Conservation (phyloP, 1,284 basidiomycete genomes). For the Lignosus rhinocerotis region DNA sequence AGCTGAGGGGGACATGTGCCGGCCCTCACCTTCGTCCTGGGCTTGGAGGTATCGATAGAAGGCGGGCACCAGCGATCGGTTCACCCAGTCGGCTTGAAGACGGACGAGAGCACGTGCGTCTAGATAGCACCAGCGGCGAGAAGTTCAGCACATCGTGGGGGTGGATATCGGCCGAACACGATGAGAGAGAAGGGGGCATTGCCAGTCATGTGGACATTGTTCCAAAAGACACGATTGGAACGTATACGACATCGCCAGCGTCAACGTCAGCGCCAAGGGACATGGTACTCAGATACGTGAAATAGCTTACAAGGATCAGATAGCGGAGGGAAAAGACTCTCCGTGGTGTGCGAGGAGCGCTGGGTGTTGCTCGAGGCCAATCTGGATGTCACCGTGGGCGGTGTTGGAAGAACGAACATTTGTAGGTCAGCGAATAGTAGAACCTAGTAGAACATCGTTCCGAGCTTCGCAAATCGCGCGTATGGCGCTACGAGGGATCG, state of each 20-base stretch:
- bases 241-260: background rate
- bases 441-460: background rate
- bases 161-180: no score
- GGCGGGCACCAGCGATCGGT: slow-evolving; percentile 64
- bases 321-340: slow-evolving; percentile 55
- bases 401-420: background rate
- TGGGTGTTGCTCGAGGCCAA: slow-evolving; percentile 46
- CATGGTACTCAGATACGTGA: no score
- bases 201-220: no score
- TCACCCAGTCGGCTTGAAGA: slow-evolving; percentile 70
- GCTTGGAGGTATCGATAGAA: slow-evolving; percentile 83
- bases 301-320: slow-evolving; percentile 58
- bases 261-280: background rate
- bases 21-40: slow-evolving; percentile 46
- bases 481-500: background rate
- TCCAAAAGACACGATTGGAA: no score
- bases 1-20: no score
- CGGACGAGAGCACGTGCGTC: slow-evolving; percentile 68
- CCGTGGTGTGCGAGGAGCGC: slow-evolving; percentile 27
- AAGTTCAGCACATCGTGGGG: no score
- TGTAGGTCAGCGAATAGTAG: background rate
- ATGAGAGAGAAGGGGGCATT: no score
- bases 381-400: slow-evolving; percentile 31
- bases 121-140: slow-evolving; percentile 27
- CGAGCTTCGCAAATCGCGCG: background rate